Evolutionary conservation across 306 rosid species (phyloP).

Genomic region (Erythrophleum fordii): DNA sequence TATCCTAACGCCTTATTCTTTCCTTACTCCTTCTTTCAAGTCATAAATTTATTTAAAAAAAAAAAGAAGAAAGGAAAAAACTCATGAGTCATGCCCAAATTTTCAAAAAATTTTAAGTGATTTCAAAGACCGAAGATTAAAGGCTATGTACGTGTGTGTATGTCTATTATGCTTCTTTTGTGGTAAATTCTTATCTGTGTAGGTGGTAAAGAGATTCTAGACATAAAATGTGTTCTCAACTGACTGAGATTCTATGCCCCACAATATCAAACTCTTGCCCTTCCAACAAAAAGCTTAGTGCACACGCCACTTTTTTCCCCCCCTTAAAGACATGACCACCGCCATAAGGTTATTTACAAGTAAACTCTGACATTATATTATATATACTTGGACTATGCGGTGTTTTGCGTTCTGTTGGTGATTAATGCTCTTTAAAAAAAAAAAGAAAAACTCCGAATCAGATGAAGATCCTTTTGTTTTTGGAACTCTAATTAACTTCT

Average conservation of each 20-base stretch:
- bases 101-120: background rate
- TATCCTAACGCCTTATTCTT: background rate
- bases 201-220: constrained; percentile 11
- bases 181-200: background rate
- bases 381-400: background rate
- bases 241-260: constrained; percentile 31
- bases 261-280: constrained; percentile 20
- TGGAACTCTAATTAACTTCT: background rate
- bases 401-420: background rate
- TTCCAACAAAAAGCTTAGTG: constrained; percentile 6
- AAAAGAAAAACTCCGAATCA: background rate
- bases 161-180: background rate
- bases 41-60: background rate
- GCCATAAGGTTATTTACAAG: constrained; percentile 17
- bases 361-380: background rate
- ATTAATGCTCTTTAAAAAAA: background rate
- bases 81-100: background rate
- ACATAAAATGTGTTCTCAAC: constrained; percentile 14
- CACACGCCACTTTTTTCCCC: background rate
- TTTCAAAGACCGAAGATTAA: background rate
- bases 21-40: background rate
- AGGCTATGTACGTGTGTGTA: background rate
- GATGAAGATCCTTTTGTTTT: background rate
- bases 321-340: constrained; percentile 9
- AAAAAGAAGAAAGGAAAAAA: too few relatives aligned